Base-by-base conservation (phyloP, 345 rosid genomes). In the Iberis pinnata region DNA sequence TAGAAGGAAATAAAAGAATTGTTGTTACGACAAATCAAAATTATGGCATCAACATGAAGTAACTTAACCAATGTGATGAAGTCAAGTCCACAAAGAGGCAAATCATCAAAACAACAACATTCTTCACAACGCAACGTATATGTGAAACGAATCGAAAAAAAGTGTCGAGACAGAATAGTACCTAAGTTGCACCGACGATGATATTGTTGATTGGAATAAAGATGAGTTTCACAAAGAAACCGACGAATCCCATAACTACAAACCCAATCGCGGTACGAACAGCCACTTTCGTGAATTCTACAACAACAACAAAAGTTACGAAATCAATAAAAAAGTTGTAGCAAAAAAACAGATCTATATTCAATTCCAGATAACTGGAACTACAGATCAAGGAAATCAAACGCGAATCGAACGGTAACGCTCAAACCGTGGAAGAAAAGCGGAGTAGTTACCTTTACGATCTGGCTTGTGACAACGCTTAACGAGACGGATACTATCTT, bases 391-490 rank as follows among this genome's bases (percentile, higher is more conserved):
- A 32, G 12, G 4, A 12, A 32, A 9, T 32, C n/a, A 32, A 12
- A 32, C 37, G n/a, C 32, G 32, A 27, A 27, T 27, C 32, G 8
- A 27, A 27, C 5, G 32, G 8, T 27, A 27, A 5, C 32, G 5
- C 32, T 27, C 2, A 27, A 27, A 8, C 32, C n/a, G n/a, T n/a
- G n/a, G 11, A 31, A 31, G 35, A 31, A 31, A 31, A 31, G 9
- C 9, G 1, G 35, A 31, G n/a, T 10, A 9, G 37, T 32, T 32
- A 51, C 58, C 58, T 53, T 84, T 81, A 19, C 83, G 79, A 64
- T 84, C 93, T 53, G 93, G 88, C 36, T 84, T 84, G 76, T 84
- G 88, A 39, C 93, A 84, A 44, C 93, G 71, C 79, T 84, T 84
- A 31, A 84, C 88, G 57, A 81, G 83, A 36, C 93, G 88, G 19